Evolutionary conservation across 331 rosid species (phyloP), one percentile per base, ranked within the genome.

Genomic region (Pyrus hybrid): DNA sequence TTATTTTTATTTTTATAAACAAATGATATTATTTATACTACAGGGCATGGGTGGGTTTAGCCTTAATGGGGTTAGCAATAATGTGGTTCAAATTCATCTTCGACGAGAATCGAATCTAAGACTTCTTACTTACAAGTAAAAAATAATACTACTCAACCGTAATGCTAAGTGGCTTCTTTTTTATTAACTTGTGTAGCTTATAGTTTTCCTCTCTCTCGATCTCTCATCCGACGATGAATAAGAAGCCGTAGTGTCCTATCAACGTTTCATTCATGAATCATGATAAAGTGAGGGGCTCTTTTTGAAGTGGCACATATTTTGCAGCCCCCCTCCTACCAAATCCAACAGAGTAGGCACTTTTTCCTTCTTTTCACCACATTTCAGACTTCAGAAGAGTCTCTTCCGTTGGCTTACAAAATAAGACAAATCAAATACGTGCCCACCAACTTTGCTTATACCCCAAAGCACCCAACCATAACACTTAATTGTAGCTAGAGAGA

Each of bases 371-470:
- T 54, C 41, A 25, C 77, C 29, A 41, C 8, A 62, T 62, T 56
- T 71, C 66, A 53, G 53, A 70, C 67, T 11, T 37, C 43, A 37
- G 43, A 37, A 16, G 58, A 76, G 69, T 71, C 78, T 56, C 62
- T 30, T 75, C 22, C 22, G 72, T 77, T 90, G 89, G 84, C 98
- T 90, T 94, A 61, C 78, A 84, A 84, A 81, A 85, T 88, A 91
- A 88, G 96, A 86, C 77, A 88, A 81, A 90, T 90, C 90, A 90
- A 80, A 80, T 81, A 68, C 75, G 71, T 84, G 86, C 80, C 89
- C 88, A 87, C 91, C 83, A 86, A 84, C 96, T 93, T 94, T 94
- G 97, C 96, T 94, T 94, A 86, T 90, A 77, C 87, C 88, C 81
- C 92, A 91, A 91, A 94, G 95, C 92, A 90, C 85, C 94, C 88